Conservation (phyloP, 192 early-diverging fungal species). For the Coemansia sp. region DNA sequence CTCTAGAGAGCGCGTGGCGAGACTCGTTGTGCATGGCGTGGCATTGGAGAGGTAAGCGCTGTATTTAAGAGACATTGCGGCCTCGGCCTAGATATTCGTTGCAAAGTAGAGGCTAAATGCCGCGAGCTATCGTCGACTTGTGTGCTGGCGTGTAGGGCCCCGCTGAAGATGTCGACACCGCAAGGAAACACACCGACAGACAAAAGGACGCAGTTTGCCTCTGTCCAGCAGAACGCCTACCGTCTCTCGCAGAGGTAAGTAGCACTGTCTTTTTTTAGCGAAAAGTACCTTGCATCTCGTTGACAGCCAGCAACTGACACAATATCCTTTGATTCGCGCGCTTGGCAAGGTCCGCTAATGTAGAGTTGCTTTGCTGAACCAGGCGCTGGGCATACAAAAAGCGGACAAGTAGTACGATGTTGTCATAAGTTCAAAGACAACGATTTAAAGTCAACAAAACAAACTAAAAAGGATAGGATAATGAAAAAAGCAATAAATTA, state of each 20-base stretch:
- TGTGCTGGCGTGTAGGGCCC: not conserved
- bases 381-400: constrained; percentile 8
- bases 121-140: not conserved
- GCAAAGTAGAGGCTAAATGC: not conserved
- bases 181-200: not conserved
- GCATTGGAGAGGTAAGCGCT: constrained; percentile 20
- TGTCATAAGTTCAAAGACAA: too few relatives aligned
- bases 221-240: constrained; percentile 39
- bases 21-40: constrained; percentile 25
- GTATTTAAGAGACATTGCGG: not conserved
- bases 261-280: too few relatives aligned
- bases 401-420: not conserved
- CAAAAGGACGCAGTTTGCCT: constrained; percentile 12
- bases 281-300: not conserved
- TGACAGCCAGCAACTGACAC: not conserved
- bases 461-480: too few relatives aligned
- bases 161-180: not conserved
- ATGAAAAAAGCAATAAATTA: not conserved
- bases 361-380: constrained; percentile 15
- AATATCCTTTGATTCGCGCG: not conserved
- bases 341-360: not conserved
- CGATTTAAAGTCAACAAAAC: too few relatives aligned
- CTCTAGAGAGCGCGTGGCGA: not conserved
- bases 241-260: constrained; percentile 31
- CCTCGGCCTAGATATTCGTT: not conserved